Evolutionary conservation across 2,329 filamentous ascomycete genomes (phyloP).

Genomic region (Fusarium vanettenii): DNA sequence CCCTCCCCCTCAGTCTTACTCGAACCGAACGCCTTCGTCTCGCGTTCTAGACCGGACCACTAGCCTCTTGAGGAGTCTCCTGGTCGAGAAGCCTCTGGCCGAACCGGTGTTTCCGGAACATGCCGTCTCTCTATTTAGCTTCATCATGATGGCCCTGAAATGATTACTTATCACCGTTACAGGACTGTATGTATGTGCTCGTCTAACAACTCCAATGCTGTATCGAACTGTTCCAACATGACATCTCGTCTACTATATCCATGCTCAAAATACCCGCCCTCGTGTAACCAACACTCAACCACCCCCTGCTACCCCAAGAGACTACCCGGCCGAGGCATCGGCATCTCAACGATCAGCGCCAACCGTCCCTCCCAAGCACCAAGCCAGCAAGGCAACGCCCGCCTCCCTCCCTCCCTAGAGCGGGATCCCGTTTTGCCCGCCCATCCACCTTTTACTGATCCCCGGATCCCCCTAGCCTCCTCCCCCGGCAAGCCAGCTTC

Average conservation of each 20-base stretch:
- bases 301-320: background rate
- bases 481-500: conserved; percentile 6
- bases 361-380: background rate
- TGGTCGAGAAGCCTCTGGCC: background rate
- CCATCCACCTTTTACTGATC: background rate
- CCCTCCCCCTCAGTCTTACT: background rate
- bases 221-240: background rate
- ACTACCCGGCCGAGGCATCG: background rate
- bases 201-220: background rate
- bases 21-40: background rate
- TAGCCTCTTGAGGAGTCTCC: background rate
- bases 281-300: background rate
- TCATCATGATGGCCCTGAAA: background rate
- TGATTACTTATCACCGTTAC: background rate
- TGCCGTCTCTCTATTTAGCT: background rate
- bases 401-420: background rate
- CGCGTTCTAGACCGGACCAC: conserved; percentile 26
- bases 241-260: background rate
- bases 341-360: background rate
- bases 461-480: background rate
- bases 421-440: background rate
- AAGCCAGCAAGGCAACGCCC: background rate
- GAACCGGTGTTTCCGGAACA: background rate
- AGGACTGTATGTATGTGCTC: background rate
- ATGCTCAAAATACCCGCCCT: background rate